Evolutionary conservation across 257 asterid species (phyloP).

Genomic region (Solanum commersonii): DNA sequence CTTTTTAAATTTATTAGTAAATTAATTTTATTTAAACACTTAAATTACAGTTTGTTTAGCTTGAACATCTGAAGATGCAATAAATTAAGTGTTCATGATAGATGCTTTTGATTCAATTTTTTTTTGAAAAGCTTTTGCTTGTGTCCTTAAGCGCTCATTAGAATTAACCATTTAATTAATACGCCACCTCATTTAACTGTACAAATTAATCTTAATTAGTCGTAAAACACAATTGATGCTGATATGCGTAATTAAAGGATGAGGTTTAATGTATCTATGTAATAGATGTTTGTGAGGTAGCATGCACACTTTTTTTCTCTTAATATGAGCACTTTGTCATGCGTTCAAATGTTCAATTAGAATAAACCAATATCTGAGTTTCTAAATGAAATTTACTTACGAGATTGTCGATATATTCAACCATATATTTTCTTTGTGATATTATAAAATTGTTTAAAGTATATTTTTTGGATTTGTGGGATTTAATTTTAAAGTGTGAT

Average conservation of each 20-base stretch:
- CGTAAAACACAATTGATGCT: not conserved
- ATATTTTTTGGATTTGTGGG: not conserved
- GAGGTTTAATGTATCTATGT: not conserved
- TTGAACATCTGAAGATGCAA: not conserved
- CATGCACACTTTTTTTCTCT: not conserved
- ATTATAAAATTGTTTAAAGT: not conserved
- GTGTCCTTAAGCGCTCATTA: not conserved
- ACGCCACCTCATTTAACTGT: not conserved
- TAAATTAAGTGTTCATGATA: not conserved
- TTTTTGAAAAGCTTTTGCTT: not conserved
- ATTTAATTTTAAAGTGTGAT: conserved; percentile 3
- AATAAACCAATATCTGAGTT: not conserved
- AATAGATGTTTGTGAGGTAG: not conserved
- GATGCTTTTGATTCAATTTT: not conserved
- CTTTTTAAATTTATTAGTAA: not conserved
- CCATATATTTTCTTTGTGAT: not conserved
- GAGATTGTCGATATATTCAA: not conserved
- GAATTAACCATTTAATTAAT: not conserved
- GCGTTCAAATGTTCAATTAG: not conserved
- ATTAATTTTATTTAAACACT: not conserved
- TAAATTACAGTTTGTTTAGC: not conserved
- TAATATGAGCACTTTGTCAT: not conserved
- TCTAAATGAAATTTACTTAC: not conserved
- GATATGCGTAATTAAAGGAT: not conserved
- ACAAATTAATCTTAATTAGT: not conserved